phyloP scores from a whole-genome alignment of 305 asterid species.

The Fraxinus sp. region DNA sequence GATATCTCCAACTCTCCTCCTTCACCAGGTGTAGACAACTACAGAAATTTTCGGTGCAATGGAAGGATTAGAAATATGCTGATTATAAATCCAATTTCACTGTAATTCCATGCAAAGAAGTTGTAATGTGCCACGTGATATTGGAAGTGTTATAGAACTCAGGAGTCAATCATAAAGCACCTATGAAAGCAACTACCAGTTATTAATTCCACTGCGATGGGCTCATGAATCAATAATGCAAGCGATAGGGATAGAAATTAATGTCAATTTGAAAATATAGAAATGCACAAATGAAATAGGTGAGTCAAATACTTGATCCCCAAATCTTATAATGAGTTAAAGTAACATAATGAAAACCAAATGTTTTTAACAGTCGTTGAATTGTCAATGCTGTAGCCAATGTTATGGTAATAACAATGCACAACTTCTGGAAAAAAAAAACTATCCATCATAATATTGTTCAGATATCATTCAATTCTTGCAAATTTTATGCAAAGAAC shows the following conservation, averaged over 20 bases:
- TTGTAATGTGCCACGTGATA: neutral
- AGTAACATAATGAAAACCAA: neutral
- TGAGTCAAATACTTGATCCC: neutral
- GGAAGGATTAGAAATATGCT: slow-evolving; percentile 9
- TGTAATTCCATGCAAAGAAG: neutral
- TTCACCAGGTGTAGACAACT: slow-evolving; percentile 50
- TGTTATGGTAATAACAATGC: neutral
- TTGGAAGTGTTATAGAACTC: neutral
- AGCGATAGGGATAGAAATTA: slow-evolving; percentile 5
- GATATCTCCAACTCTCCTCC: slow-evolving; percentile 47
- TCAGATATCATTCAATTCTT: neutral
- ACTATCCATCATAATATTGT: slow-evolving; percentile 3
- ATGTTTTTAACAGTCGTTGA: neutral
- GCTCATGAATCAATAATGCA: slow-evolving; percentile 1
- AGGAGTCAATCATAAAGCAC: neutral
- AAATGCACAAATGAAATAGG: slow-evolving; percentile 3
- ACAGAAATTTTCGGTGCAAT: slow-evolving; percentile 20
- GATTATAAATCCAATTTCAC: slow-evolving; percentile 16
- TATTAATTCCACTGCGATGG: neutral
- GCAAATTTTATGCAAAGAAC: neutral
- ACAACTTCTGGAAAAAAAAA: neutral
- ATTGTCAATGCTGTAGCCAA: neutral
- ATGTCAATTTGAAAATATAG: slow-evolving; percentile 8
- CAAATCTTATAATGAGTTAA: neutral
- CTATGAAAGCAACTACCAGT: neutral